Evolutionary conservation across 495 filamentous ascomycete species (phyloP), one percentile per base, ranked within the genome.

Genomic region (Hypoxylon subgilvum): DNA sequence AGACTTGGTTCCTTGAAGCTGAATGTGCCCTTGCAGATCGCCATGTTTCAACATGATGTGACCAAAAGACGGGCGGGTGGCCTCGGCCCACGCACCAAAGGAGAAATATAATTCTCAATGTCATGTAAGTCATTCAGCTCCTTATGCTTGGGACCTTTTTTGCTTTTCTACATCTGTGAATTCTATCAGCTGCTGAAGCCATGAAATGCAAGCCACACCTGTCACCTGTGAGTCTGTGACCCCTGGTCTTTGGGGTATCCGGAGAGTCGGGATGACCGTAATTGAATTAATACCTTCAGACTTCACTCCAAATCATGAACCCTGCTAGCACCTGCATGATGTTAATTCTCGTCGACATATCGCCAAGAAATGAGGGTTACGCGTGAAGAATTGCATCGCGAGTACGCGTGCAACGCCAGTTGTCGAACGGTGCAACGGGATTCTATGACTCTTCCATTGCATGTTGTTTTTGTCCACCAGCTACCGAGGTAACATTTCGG

Each of bases 141-240:
- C 10, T 43, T n/a, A n/a, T n/a, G n/a, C n/a, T n/a, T 9, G 19
- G 34, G 21, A 31, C 17, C 35, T 48, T 35, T 42, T 57, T 35
- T 43, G 12, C 18, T 27, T 41, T 57, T 43, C 31, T 7, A 13
- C 23, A 21, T 32, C n/a, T 10, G 36, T 22, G 22, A 40, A 21
- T 36, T 19, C 43, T n/a, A 31, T 59, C 43, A 39, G 51, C 51
- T 50, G 40, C 27, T 45, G 34, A 49, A 61, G 58, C 51, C 52
- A 23, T 4, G 9, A 49, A 35, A 52, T 62, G 52, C 52, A 62
- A 62, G 59, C 59, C 52, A 62, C 46, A 57, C 10, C 52, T 62
- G 46, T 56, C 59, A 57, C 17, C 40, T n/a, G n/a, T n/a, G n/a
- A n/a, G n/a, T n/a, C 9, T 19, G 6, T 8, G 32, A 42, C 21